phyloP scores from a whole-genome alignment of 1,284 basidiomycete genomes.

The Hypsizygus ulmarius region DNA sequence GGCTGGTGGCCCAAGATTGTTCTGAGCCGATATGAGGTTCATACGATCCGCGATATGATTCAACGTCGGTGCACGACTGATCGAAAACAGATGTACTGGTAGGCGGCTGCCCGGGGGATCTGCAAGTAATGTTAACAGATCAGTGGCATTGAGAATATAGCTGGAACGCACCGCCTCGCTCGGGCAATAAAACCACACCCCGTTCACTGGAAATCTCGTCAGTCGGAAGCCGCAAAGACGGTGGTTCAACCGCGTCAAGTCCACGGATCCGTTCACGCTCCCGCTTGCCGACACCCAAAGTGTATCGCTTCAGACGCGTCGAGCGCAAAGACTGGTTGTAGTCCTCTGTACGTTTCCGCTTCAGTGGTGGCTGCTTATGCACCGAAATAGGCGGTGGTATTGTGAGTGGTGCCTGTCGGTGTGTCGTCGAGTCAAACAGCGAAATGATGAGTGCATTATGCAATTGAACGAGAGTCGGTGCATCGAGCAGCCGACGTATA shows the following conservation, averaged over 20 bases:
- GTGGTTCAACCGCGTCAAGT: slow-evolving; percentile 43
- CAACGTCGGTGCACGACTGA: slow-evolving; percentile 65
- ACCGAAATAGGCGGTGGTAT: slow-evolving; percentile 60
- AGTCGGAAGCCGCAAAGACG: slow-evolving; percentile 41
- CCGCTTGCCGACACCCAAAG: slow-evolving; percentile 63
- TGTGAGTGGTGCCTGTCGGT: slow-evolving; percentile 52
- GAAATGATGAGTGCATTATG: slow-evolving; percentile 82
- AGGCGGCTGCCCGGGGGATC: slow-evolving; percentile 70
- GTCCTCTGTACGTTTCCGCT: slow-evolving; percentile 59
- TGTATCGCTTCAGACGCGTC: slow-evolving; percentile 69
- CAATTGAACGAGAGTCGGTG: slow-evolving; percentile 66
- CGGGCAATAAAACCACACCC: slow-evolving; percentile 57
- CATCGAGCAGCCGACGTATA: slow-evolving; percentile 61
- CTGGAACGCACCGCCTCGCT: slow-evolving; percentile 46
- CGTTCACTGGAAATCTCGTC: slow-evolving; percentile 74
- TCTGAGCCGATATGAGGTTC: slow-evolving; percentile 76
- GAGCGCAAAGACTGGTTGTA: slow-evolving; percentile 56
- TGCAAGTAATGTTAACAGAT: too few species aligned
- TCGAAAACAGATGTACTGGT: slow-evolving; percentile 65
- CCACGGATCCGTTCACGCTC: slow-evolving; percentile 68
- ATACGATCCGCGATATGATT: slow-evolving; percentile 77
- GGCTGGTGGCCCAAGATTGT: slow-evolving; percentile 60
- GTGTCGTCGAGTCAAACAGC: slow-evolving; percentile 70
- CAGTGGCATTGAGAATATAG: background rate
- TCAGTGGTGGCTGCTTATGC: slow-evolving; percentile 56